Evolutionary conservation across 2,329 filamentous ascomycete species (phyloP).

Genomic region (Aplosporella prunicola): DNA sequence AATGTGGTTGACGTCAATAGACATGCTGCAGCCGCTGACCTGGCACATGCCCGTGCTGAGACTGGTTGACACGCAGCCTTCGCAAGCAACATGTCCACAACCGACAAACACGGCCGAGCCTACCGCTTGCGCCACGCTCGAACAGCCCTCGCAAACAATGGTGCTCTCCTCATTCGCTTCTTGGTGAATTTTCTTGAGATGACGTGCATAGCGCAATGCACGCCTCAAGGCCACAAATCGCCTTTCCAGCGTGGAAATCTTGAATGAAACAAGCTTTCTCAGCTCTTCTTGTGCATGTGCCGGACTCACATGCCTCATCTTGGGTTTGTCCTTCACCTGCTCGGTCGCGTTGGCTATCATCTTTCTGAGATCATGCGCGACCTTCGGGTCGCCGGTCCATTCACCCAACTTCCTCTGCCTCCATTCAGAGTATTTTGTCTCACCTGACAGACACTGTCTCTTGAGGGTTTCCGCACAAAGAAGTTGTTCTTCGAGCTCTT

Average conservation of each 20-base stretch:
- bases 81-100: conserved; percentile 37
- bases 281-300: conserved; percentile 12
- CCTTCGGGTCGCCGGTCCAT: background rate
- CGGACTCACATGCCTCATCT: background rate
- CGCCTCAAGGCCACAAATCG: conserved; percentile 12
- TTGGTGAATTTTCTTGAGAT: background rate
- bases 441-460: no score
- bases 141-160: background rate
- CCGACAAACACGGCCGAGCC: background rate
- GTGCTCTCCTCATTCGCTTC: background rate
- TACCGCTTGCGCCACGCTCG: background rate
- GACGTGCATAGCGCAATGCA: conserved; percentile 16
- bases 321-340: background rate
- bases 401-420: no score
- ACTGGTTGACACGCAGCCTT: conserved; percentile 25
- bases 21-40: conserved; percentile 31
- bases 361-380: background rate
- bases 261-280: background rate
- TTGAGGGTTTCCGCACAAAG: background rate
- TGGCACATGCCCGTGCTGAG: conserved; percentile 28
- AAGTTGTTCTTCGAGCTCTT: background rate
- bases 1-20: conserved; percentile 31
- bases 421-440: background rate
- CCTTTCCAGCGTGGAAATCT: background rate
- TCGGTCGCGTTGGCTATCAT: background rate